Evolutionary conservation across 2,329 filamentous ascomycete species (phyloP).

Genomic region (Acrodontium crateriforme): DNA sequence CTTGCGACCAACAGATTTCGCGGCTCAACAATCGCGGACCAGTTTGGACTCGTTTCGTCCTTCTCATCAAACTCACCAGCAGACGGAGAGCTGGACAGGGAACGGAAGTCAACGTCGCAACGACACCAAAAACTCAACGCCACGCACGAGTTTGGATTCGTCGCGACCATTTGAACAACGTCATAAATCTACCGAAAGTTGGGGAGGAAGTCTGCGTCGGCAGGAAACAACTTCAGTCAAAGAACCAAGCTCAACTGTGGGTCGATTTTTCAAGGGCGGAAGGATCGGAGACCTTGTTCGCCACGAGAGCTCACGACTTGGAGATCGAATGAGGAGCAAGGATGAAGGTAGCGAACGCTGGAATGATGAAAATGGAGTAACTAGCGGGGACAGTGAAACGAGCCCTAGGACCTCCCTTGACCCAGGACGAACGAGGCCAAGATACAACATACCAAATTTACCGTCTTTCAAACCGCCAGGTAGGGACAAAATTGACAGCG

Average conservation of each 20-base stretch:
- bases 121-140: too few relatives aligned
- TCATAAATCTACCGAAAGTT: constrained; percentile 32
- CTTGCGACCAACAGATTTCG: constrained; percentile 20
- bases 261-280: constrained; percentile 62
- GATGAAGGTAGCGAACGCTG: constrained; percentile 32
- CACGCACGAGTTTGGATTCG: constrained; percentile 13
- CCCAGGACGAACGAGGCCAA: constrained; percentile 24
- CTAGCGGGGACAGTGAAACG: constrained; percentile 16
- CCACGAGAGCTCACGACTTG: constrained; percentile 48
- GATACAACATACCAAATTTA: constrained; percentile 31
- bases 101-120: constrained; percentile 23
- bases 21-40: constrained; percentile 7
- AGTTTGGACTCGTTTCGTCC: constrained; percentile 25
- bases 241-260: constrained; percentile 41
- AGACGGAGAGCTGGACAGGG: constrained; percentile 35
- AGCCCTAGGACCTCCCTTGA: constrained; percentile 24
- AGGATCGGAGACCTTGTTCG: constrained; percentile 60
- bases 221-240: constrained; percentile 13
- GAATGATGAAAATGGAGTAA: constrained; percentile 1
- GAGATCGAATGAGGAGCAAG: constrained; percentile 43
- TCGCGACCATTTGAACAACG: constrained; percentile 20
- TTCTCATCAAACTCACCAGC: constrained; percentile 18
- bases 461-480: constrained; percentile 38
- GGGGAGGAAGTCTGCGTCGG: constrained; percentile 25
- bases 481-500: constrained; percentile 10